Evolutionary conservation across 805 yeast species (phyloP), one percentile per base, ranked within the genome.

Genomic region (Kuraishia capsulata): DNA sequence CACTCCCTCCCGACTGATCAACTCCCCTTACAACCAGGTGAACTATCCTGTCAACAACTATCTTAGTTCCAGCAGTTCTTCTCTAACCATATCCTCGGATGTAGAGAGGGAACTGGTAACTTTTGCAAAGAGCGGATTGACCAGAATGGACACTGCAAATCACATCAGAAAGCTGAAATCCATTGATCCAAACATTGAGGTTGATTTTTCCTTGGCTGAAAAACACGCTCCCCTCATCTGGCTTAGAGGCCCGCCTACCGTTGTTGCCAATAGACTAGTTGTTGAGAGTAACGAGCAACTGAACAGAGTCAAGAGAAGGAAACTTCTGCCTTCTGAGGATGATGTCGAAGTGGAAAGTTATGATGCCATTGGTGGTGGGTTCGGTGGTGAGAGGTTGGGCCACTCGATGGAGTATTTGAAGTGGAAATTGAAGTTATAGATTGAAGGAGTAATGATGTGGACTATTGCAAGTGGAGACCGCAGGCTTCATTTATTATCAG

Each of bases 381-480:
- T 28, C 17, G 14, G 17, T 6, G 31, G 31, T 8, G 31, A 28
- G 17, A 70, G 71, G 26, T 53, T 79, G 30, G 87, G 92, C 5
- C 94, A 86, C 51, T 73, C 84, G 37, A 85, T 87, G 2, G 67
- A 69, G 50, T 88, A 83, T 52, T 56, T 87, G 52, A 83, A 86
- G 2, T 78, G 72, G 72, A 75, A 71, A 52, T 36, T 51, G 10
- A 11, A 23, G 26, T 11, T n/a, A n/a, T n/a, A n/a, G n/a, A n/a
- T n/a, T n/a, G n/a, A n/a, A n/a, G n/a, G n/a, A n/a, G n/a, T n/a
- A n/a, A n/a, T n/a, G n/a, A n/a, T n/a, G n/a, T n/a, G n/a, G n/a
- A n/a, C n/a, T n/a, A n/a, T n/a, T n/a, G n/a, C n/a, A n/a, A n/a
- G n/a, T n/a, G n/a, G n/a, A n/a, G n/a, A n/a, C n/a, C n/a, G n/a